Conservation (phyloP, 1,139 yeast genomes). For the Hyphopichia burtonii region DNA sequence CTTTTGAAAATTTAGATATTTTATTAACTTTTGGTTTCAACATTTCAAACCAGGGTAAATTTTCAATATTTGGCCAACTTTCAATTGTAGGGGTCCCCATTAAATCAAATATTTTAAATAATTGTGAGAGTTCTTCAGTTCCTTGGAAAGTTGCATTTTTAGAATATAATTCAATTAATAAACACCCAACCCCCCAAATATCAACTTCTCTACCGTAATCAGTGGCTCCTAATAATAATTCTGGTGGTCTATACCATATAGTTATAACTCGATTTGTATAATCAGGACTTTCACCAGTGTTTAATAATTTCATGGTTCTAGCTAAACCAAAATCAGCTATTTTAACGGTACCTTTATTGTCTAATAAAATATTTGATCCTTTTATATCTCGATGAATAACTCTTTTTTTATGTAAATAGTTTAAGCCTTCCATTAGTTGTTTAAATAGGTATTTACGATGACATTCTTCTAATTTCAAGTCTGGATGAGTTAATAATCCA, state of each 20-base stretch:
- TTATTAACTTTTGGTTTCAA: slow-evolving; percentile 58
- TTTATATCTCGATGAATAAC: slow-evolving; percentile 92
- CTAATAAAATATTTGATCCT: slow-evolving; percentile 84
- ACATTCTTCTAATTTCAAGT: slow-evolving; percentile 57
- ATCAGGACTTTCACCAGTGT: slow-evolving; percentile 56
- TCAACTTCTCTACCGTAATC: slow-evolving; percentile 90
- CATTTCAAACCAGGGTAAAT: slow-evolving; percentile 91
- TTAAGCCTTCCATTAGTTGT: slow-evolving; percentile 78
- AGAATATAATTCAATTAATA: slow-evolving; percentile 76
- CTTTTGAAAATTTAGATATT: slow-evolving; percentile 46
- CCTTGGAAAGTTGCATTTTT: slow-evolving; percentile 83
- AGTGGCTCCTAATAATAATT: slow-evolving; percentile 83
- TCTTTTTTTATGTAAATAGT: slow-evolving; percentile 74
- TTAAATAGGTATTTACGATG: slow-evolving; percentile 75
- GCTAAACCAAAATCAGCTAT: slow-evolving; percentile 96
- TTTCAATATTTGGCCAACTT: slow-evolving; percentile 76
- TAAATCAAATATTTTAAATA: slow-evolving; percentile 69
- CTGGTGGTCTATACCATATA: slow-evolving; percentile 97
- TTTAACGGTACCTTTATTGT: slow-evolving; percentile 69
- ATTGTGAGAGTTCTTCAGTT: slow-evolving; percentile 81
- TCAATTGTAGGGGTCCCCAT: slow-evolving; percentile 83
- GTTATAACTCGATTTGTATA: slow-evolving; percentile 95
- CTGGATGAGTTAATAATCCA: slow-evolving; percentile 80
- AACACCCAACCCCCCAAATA: slow-evolving; percentile 96
- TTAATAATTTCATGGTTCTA: slow-evolving; percentile 63